Conservation (phyloP, 345 rosid genomes). For the Abelmoschus esculentus region DNA sequence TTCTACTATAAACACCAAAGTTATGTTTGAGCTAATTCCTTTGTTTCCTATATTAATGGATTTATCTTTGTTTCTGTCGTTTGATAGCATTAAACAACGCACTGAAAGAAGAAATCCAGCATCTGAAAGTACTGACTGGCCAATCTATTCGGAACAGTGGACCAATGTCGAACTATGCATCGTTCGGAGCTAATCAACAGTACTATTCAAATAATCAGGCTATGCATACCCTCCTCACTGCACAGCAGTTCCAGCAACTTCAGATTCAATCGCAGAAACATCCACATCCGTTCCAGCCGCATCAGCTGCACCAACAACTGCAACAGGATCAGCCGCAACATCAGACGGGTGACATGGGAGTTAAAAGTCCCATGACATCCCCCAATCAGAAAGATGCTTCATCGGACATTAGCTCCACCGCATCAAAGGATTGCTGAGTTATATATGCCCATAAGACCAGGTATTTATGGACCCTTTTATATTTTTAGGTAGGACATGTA, state of each 20-base stretch:
- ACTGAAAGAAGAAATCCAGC: slow-evolving; percentile 90
- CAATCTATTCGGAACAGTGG: slow-evolving; percentile 58
- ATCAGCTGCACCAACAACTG: slow-evolving; percentile 42
- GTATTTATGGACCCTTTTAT: background rate
- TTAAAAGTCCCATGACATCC: slow-evolving; percentile 41
- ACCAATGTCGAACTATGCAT: slow-evolving; percentile 48
- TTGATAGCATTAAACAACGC: slow-evolving; percentile 73
- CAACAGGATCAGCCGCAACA: slow-evolving; percentile 48
- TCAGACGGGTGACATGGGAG: slow-evolving; percentile 27
- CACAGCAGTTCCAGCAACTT: slow-evolving; percentile 89
- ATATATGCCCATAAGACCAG: background rate
- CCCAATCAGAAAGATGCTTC: slow-evolving; percentile 45
- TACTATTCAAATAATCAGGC: slow-evolving; percentile 58
- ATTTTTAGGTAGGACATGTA: slow-evolving; percentile 20
- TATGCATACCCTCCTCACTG: slow-evolving; percentile 57
- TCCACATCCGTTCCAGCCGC: slow-evolving; percentile 10
- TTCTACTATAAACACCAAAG: background rate
- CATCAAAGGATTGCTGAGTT: slow-evolving; percentile 29
- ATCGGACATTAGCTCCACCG: slow-evolving; percentile 26
- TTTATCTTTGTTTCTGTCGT: background rate
- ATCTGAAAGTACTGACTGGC: slow-evolving; percentile 73
- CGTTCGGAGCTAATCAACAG: slow-evolving; percentile 61
- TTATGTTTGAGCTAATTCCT: background rate
- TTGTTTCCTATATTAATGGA: background rate
- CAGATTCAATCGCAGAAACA: slow-evolving; percentile 86